phyloP scores from a whole-genome alignment of 1,284 basidiomycete species.

The Fistulinella cinereoalba region DNA sequence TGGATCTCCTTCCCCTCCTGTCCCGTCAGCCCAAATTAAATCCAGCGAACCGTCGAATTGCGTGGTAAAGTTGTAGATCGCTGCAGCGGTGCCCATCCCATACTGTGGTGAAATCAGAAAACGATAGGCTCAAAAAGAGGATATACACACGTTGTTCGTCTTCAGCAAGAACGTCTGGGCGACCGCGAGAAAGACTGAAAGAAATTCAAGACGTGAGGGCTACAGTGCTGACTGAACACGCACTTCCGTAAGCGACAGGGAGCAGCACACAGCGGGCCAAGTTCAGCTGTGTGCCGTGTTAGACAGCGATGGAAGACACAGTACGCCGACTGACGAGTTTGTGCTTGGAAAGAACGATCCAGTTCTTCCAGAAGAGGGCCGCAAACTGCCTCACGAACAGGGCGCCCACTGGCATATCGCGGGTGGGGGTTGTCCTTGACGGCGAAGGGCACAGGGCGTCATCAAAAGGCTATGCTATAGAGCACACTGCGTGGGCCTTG shows the following conservation, averaged over 20 bases:
- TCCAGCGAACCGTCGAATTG: slow-evolving; percentile 51
- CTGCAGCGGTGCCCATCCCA: slow-evolving; percentile 57
- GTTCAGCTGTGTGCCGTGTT: slow-evolving; percentile 47
- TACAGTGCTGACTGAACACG: slow-evolving; percentile 7
- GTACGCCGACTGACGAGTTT: slow-evolving; percentile 49
- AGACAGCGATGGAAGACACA: slow-evolving; percentile 8
- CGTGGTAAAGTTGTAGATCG: slow-evolving; percentile 48
- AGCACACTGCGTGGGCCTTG: too few relatives aligned
- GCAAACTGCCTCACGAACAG: slow-evolving; percentile 61
- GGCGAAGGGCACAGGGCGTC: background rate
- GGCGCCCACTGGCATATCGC: slow-evolving; percentile 8
- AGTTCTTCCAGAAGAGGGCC: slow-evolving; percentile 71
- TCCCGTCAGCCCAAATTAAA: slow-evolving; percentile 66
- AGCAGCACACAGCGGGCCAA: slow-evolving; percentile 63
- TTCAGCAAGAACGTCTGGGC: slow-evolving; percentile 57
- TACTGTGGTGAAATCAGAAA: slow-evolving; percentile 41
- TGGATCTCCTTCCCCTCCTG: slow-evolving; percentile 48
- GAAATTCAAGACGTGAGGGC: too few relatives aligned
- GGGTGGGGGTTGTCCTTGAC: background rate
- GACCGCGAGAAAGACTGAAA: slow-evolving; percentile 55
- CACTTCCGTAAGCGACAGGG: slow-evolving; percentile 61
- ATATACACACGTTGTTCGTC: slow-evolving; percentile 37
- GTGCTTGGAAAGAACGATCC: slow-evolving; percentile 65
- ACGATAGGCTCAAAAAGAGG: background rate
- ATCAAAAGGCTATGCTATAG: background rate